Evolutionary conservation across 2,329 filamentous ascomycete genomes (phyloP).

Genomic region (Diaporthe citrichinensis): DNA sequence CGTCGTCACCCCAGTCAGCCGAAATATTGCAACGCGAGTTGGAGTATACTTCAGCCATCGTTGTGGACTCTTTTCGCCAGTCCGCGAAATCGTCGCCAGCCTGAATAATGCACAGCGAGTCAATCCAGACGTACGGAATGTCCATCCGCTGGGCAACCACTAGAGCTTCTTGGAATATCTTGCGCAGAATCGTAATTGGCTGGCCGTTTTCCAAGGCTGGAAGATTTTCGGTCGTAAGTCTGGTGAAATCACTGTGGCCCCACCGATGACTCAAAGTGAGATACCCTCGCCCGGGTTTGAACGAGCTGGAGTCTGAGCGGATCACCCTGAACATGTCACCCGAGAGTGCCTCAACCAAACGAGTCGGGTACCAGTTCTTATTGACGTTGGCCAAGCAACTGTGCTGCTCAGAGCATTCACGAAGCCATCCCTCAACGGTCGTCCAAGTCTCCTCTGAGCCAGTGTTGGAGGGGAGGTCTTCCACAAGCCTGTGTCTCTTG

Average conservation of each 20-base stretch:
- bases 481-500: not conserved
- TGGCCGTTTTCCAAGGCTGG: not conserved
- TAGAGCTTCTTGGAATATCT: not conserved
- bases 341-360: not conserved
- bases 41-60: not conserved
- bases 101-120: slow-evolving; percentile 19
- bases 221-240: not conserved
- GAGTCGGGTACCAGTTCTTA: not conserved
- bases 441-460: not conserved
- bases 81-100: not conserved
- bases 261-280: slow-evolving; percentile 6
- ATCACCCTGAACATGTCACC: not conserved
- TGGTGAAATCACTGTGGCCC: not conserved
- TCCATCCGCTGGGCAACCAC: not conserved
- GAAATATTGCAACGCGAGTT: slow-evolving; percentile 14
- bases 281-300: not conserved
- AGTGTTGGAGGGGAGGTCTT: not conserved
- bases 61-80: not conserved
- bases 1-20: not conserved
- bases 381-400: not conserved
- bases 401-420: not conserved
- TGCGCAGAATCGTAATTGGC: not conserved
- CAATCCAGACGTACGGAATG: slow-evolving; percentile 2
- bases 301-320: not conserved
- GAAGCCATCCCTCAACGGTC: not conserved